Percentiles rank a stretch among this genome's conserved stretches.
These are phyloP conservation scores for Letharia lupina DNA, from an alignment of 495 filamentous ascomycete genomes.

Conservation along the genomic window DNA sequence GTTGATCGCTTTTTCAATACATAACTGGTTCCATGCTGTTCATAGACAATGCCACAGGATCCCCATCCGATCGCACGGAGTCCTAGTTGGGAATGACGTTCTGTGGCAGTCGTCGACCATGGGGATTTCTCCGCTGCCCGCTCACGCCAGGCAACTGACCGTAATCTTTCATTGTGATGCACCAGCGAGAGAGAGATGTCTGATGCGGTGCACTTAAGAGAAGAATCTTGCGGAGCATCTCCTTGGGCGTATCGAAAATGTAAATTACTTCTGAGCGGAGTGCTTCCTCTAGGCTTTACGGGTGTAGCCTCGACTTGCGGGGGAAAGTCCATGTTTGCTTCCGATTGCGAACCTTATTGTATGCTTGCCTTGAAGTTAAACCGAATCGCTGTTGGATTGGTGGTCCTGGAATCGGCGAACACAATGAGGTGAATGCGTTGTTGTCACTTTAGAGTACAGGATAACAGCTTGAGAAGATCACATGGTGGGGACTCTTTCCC, in stretches of 20 bases:
- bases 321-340: neutral
- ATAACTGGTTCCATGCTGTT: conserved; percentile 5
- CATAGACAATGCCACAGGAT: conserved; percentile 5
- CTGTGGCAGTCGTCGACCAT: neutral
- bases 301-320: neutral
- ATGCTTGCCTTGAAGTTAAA: neutral
- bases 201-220: neutral
- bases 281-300: neutral
- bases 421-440: neutral
- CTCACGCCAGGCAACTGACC: neutral
- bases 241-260: neutral
- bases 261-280: neutral
- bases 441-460: neutral
- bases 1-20: conserved; percentile 14
- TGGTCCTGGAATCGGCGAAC: neutral
- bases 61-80: conserved; percentile 1
- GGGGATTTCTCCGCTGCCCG: neutral
- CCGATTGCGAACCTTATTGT: neutral
- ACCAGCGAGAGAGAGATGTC: neutral
- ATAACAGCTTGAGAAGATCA: neutral
- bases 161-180: neutral
- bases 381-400: neutral
- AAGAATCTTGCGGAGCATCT: conserved; percentile 5
- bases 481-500: neutral
- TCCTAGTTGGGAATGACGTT: neutral